Base-by-base conservation (phyloP, 345 rosid species). In the Dipteronia sinensis region DNA sequence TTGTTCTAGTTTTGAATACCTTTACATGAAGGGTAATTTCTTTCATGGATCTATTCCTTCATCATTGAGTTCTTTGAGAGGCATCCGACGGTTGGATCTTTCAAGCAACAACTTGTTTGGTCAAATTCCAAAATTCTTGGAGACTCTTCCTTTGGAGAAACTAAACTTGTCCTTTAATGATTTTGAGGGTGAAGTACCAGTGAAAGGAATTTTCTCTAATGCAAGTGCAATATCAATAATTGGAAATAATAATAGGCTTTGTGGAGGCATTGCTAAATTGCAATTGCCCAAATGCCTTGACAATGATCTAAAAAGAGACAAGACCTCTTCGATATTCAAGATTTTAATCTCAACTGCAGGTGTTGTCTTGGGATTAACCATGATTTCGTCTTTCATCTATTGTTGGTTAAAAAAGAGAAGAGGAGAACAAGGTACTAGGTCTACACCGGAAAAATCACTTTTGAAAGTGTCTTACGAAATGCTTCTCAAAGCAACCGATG, bases 261-360 rank as follows among this genome's bases (percentile, higher is more conserved):
- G 85, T 71, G 82, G 87, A 19, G 82, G 81, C 16, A n/a, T 72
- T 29, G 34, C 17, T 34, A 75, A 72, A 19, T 13, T 55, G 13
- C 58, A 77, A 2, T 15, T 83, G 10, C 76, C 64, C 0, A 23
- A 31, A 22, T 87, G 90, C 8, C 53, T 3, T 2, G 31, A 0
- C 4, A 31, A 69, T 13, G 44, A 38, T 4, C 10, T 16, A 19
- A 67, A 4, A 10, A 38, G 5, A 3, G 12, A 19, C 20, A 58
- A 47, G 49, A 17, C 69, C 2, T 68, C 81, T 22, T 0, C 1
- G 10, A 12, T 3, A 64, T 61, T 69, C 5, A 85, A 59, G 40
- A 7, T 85, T 22, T 5, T 62, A 20, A 62, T 78, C 11, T 0
- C 10, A 29, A 27, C 56, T 42, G 44, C 56, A 0, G 65, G 51